phyloP scores from a whole-genome alignment of 768 basidiomycete genomes.

The Serendipita vermifera region DNA sequence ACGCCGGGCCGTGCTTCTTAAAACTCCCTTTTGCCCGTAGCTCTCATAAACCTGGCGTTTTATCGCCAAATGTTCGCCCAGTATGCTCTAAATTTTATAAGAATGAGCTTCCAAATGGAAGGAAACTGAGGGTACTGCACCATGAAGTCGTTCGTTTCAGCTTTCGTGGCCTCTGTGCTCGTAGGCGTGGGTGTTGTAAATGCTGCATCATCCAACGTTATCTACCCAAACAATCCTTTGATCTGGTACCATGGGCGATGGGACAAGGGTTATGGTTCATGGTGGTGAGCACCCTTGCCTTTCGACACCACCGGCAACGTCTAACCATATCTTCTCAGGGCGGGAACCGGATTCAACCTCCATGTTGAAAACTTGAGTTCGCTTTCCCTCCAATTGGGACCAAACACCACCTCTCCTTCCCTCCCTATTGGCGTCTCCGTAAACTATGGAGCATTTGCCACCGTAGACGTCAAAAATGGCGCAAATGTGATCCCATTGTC shows the following conservation, averaged over 20 bases:
- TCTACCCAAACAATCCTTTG: not conserved
- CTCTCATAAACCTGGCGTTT: too few species aligned
- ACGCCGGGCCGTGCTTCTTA: too few species aligned
- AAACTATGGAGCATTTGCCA: conserved; percentile 33
- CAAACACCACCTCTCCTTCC: conserved; percentile 36
- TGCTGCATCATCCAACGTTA: not conserved
- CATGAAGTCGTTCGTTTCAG: too few species aligned
- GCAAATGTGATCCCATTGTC: conserved; percentile 32
- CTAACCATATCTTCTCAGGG: too few species aligned
- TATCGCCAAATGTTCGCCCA: too few species aligned
- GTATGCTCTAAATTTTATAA: too few species aligned
- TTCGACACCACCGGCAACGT: too few species aligned
- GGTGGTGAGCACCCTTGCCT: conserved; percentile 43
- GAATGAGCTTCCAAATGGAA: too few species aligned
- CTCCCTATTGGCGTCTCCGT: conserved; percentile 38
- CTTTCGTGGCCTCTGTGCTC: too few species aligned
- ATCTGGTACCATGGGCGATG: conserved; percentile 25
- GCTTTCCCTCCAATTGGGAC: conserved; percentile 35
- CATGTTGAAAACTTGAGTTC: conserved; percentile 32
- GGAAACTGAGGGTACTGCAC: too few species aligned
- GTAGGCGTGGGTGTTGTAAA: not conserved
- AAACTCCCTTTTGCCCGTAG: too few species aligned
- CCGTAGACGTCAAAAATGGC: conserved; percentile 36
- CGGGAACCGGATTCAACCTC: conserved; percentile 42
- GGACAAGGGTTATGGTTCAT: conserved; percentile 40